A percentile compares a stretch with the other conserved stretches of the same genome.
Evolutionary conservation across 2,329 filamentous ascomycete species (phyloP).

Genomic region (Furcasterigmium sp.): DNA sequence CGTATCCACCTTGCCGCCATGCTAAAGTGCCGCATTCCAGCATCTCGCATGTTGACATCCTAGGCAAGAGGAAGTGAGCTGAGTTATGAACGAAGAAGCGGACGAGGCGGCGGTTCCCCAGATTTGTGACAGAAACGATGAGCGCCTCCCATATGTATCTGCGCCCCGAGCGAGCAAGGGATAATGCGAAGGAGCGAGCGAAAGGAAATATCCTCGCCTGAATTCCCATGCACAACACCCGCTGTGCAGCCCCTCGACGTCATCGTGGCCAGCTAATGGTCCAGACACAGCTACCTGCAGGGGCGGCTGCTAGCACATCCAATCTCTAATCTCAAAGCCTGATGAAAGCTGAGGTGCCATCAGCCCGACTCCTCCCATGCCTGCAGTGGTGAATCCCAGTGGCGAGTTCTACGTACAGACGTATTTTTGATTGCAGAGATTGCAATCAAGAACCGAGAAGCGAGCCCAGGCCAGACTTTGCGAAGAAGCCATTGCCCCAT

Average conservation of each 20-base stretch:
- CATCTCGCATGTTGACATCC: no score
- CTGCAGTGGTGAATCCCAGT: not conserved
- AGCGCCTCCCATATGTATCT: not conserved
- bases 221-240: not conserved
- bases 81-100: no score
- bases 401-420: not conserved
- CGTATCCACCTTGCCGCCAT: no score
- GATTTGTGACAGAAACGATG: no score
- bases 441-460: not conserved
- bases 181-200: not conserved
- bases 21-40: no score
- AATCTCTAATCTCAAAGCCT: no score
- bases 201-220: not conserved
- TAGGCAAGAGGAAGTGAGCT: no score
- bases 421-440: not conserved
- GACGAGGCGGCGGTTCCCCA: no score
- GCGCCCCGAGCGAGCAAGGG: not conserved
- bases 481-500: no score
- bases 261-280: not conserved
- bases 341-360: no score
- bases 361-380: not conserved
- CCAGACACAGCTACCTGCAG: not conserved
- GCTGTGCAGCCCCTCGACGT: slow-evolving; percentile 1
- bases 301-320: not conserved
- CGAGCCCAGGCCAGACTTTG: not conserved